Evolutionary conservation across 108 stramenopile genomes (phyloP).

Genomic region (Parietichytrium sp.): DNA sequence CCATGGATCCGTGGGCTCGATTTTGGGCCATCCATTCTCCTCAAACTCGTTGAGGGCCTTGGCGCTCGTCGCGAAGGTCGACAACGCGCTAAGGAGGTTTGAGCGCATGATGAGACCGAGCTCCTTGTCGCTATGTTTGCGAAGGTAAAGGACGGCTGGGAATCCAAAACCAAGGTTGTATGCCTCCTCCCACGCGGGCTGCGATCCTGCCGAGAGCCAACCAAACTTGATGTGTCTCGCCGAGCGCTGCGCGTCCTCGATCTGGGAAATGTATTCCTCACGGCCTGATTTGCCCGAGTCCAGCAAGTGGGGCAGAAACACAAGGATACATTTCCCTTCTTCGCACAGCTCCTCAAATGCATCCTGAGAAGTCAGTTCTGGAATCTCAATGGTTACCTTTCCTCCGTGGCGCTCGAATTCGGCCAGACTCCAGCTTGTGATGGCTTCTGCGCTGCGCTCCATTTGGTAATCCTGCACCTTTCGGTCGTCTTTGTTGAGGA

Average conservation of each 20-base stretch:
- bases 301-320: constrained; percentile 48
- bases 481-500: constrained; percentile 74
- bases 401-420: constrained; percentile 74
- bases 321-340: constrained; percentile 38
- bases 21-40: neutral
- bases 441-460: constrained; percentile 61
- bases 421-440: constrained; percentile 70
- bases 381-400: constrained; percentile 64
- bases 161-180: neutral
- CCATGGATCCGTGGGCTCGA: constrained; percentile 24
- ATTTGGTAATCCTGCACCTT: constrained; percentile 75
- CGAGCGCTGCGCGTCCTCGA: constrained; percentile 38
- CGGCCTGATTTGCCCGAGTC: constrained; percentile 56
- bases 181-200: constrained; percentile 45
- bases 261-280: constrained; percentile 66
- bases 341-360: constrained; percentile 60
- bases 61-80: neutral
- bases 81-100: neutral
- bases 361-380: constrained; percentile 68
- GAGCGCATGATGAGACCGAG: constrained; percentile 26
- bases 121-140: constrained; percentile 8
- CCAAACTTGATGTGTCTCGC: constrained; percentile 31
- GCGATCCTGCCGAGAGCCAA: constrained; percentile 43
- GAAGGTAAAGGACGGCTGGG: constrained; percentile 40
- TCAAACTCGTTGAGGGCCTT: neutral